phyloP scores from a whole-genome alignment of 1,284 basidiomycete genomes.

The Malassezia brasiliensis region DNA sequence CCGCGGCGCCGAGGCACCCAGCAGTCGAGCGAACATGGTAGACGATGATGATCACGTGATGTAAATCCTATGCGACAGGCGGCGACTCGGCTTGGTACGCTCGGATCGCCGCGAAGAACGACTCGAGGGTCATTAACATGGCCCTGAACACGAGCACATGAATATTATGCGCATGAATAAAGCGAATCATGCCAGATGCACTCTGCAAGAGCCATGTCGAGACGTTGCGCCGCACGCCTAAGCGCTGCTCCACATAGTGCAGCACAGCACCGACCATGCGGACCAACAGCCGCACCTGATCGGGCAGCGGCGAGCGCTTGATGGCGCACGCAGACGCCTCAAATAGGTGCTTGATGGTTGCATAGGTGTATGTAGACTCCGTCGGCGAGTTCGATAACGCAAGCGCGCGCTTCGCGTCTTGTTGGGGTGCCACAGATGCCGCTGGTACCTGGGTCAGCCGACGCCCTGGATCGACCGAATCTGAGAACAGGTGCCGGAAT shows the following conservation, averaged over 20 bases:
- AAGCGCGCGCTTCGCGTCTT: background rate
- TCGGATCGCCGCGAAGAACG: background rate
- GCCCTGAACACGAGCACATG: background rate
- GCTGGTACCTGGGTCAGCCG: background rate
- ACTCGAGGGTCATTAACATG: background rate
- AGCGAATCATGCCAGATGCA: background rate
- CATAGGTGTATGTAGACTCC: no score
- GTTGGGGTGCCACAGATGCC: background rate
- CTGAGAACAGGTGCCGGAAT: background rate
- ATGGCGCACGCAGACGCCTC: background rate
- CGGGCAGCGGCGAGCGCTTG: conserved; percentile 8
- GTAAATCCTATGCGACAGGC: background rate
- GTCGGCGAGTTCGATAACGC: background rate
- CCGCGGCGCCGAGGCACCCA: background rate
- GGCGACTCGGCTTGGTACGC: conserved; percentile 1
- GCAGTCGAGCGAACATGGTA: background rate
- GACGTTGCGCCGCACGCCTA: background rate
- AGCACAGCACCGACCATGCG: background rate
- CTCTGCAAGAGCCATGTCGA: background rate
- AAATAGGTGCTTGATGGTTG: no score
- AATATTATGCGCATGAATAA: background rate
- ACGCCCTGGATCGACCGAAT: background rate
- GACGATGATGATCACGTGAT: conserved; percentile 8
- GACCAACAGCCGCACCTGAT: background rate
- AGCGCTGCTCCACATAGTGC: background rate